Evolutionary conservation across 2,329 filamentous ascomycete genomes (phyloP).

Genomic region (Pseudogymnoascus sp.): DNA sequence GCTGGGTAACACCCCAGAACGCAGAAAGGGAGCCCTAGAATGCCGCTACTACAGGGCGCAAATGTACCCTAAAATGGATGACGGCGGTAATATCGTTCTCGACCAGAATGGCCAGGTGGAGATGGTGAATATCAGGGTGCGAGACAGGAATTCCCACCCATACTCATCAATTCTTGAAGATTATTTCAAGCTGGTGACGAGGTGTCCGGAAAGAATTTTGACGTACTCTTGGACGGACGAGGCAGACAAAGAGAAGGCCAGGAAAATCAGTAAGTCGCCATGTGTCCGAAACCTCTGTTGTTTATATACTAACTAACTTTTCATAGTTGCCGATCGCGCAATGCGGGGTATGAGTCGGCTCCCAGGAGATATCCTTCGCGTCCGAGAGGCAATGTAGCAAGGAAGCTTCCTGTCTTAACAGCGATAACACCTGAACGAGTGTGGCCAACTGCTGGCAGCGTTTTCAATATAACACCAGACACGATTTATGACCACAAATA

Average conservation of each 20-base stretch:
- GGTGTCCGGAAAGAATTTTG: background rate
- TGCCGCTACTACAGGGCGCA: slow-evolving; percentile 8
- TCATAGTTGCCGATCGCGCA: slow-evolving; percentile 4
- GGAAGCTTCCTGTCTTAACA: background rate
- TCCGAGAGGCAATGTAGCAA: slow-evolving; percentile 2
- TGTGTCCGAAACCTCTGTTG: background rate
- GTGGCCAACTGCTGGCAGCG: background rate
- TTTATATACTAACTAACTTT: background rate
- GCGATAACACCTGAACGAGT: background rate
- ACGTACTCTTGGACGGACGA: slow-evolving; percentile 4
- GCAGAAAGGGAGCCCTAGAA: background rate
- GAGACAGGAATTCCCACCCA: background rate
- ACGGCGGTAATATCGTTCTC: background rate
- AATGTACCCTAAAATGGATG: background rate
- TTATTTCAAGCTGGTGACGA: slow-evolving; percentile 3
- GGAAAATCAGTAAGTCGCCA: background rate
- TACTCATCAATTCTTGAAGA: background rate
- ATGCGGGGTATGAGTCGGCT: background rate
- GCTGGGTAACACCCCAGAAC: background rate
- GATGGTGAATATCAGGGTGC: background rate
- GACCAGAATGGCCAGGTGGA: background rate
- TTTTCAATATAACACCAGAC: background rate
- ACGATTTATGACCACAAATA: slow-evolving; percentile 3
- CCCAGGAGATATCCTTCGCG: background rate
- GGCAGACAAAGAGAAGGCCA: background rate